Conservation (phyloP, 1,284 basidiomycete species). For the Meripilus lineatus region DNA sequence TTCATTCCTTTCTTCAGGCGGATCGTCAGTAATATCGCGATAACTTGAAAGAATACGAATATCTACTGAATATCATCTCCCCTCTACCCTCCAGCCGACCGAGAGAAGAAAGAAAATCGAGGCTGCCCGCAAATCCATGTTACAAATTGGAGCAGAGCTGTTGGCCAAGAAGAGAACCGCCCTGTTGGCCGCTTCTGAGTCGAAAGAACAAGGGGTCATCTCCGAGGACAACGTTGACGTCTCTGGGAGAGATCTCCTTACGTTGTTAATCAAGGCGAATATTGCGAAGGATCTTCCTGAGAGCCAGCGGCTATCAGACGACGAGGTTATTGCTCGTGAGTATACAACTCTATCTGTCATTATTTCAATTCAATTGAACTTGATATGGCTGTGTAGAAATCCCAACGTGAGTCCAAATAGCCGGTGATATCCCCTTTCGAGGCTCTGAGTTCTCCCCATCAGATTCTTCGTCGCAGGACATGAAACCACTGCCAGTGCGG, state of each 20-base stretch:
- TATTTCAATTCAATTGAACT: neutral
- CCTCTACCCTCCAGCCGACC: neutral
- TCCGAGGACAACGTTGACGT: constrained; percentile 3
- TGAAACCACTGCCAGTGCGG: constrained; percentile 51
- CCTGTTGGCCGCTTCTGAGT: constrained; percentile 12
- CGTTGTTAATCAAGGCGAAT: too few relatives aligned
- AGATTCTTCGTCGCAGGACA: constrained; percentile 64
- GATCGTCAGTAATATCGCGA: constrained; percentile 11
- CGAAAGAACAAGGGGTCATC: constrained; percentile 2
- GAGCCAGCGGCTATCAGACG: constrained; percentile 44
- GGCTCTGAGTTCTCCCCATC: too few relatives aligned
- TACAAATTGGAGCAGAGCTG: constrained; percentile 37
- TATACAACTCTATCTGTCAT: constrained; percentile 14
- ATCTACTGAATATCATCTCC: constrained; percentile 11
- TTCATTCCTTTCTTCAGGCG: constrained; percentile 16
- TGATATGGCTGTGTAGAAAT: constrained; percentile 27
- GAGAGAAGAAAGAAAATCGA: neutral
- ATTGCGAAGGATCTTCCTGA: constrained; percentile 38
- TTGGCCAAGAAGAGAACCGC: constrained; percentile 39
- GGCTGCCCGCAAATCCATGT: constrained; percentile 4
- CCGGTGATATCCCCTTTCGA: too few relatives aligned
- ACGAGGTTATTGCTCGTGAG: constrained; percentile 53
- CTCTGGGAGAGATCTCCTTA: constrained; percentile 28
- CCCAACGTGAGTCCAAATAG: constrained; percentile 32
- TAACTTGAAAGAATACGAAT: neutral